A percentile compares a stretch with the other conserved stretches of the same genome.
These are phyloP conservation scores for Rhizopus arrhizus DNA, from an alignment of 371 early-diverging fungal species.

Conservation along the genomic window DNA sequence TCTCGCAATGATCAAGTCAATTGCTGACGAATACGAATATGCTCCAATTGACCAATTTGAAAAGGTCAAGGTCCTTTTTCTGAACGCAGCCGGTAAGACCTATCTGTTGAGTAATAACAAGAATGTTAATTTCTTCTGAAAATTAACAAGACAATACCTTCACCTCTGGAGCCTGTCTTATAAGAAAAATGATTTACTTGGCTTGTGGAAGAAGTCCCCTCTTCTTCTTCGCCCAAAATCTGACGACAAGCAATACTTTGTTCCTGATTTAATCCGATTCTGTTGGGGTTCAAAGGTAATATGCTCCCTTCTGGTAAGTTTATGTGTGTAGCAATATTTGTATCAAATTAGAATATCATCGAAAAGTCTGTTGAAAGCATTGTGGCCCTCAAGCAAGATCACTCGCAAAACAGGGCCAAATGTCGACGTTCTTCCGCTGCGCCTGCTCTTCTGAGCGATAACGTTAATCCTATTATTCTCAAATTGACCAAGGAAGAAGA, in stretches of 20 bases:
- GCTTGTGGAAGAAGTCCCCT: conserved; percentile 4
- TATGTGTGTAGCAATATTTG: too few species aligned
- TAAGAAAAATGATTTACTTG: conserved; percentile 11
- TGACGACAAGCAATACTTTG: conserved; percentile 7
- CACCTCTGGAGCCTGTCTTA: conserved; percentile 10
- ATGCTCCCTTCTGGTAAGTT: neutral
- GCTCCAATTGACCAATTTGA: too few species aligned
- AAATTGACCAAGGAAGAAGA: conserved; percentile 10
- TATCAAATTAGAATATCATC: neutral
- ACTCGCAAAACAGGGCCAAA: neutral
- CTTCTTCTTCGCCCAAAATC: conserved; percentile 5
- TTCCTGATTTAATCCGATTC: conserved; percentile 14
- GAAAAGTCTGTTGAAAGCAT: neutral
- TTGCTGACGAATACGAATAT: too few species aligned
- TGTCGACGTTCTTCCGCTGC: neutral
- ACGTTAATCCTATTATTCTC: conserved; percentile 3
- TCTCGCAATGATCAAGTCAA: neutral
- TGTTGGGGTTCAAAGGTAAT: conserved; percentile 10
- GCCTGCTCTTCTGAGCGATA: conserved; percentile 1
- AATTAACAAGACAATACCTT: neutral
- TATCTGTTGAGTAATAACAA: too few species aligned
- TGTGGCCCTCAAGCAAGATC: neutral
- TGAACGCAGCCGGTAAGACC: too few species aligned
- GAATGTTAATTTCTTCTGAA: neutral
- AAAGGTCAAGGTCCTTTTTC: too few species aligned